Evolutionary conservation across 179 eudicot genomes (phyloP), one percentile per base, ranked within the genome.

Genomic region (Nepenthes alata): DNA sequence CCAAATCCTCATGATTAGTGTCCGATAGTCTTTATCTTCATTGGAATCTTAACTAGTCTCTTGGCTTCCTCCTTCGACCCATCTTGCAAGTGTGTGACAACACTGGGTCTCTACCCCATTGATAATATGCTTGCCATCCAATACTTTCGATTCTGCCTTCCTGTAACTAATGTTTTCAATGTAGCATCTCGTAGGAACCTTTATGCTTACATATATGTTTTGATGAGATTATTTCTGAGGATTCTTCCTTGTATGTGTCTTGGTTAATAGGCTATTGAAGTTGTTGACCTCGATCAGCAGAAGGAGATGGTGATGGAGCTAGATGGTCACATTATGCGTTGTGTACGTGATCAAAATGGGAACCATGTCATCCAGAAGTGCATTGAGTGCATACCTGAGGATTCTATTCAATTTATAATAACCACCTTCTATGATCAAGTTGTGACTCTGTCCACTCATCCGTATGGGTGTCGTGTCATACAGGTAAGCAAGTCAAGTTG

Each of bases 311-410:
- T 94, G 69, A 80, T 77, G 35, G 99, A 94, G 81, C 85, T 94
- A 55, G 99, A 94, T 74, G 97, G 99, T 58, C 84, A 94, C 54
- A 62, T 94, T 4, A 89, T 90, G 97, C 95, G 99, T 55, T 94
- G 99, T 80, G 97, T 94, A n/a, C 99, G 96, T 65, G 99, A 94
- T 77, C 99, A 94, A 73, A 94, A 94, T 68, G 99, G 99, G 48
- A 94, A 94, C 70, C 99, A 94, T 72, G 99, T 94, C 25, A 81
- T 94, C 48, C 99, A 94, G 67, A 94, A 94, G 79, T 94, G 97
- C 78, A 94, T 94, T 62, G 99, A 94, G 72, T 85, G 99, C 77
- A 84, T 94, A 35, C 99, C 99, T 34, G 89, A 94, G 75, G 96
- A 87, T 68, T 79, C 91, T 65, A 90, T 94, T 63, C 86, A 85